Evolutionary conservation across 305 asterid genomes (phyloP), one percentile per base, ranked within the genome.

Genomic region (Striga hermonthica): DNA sequence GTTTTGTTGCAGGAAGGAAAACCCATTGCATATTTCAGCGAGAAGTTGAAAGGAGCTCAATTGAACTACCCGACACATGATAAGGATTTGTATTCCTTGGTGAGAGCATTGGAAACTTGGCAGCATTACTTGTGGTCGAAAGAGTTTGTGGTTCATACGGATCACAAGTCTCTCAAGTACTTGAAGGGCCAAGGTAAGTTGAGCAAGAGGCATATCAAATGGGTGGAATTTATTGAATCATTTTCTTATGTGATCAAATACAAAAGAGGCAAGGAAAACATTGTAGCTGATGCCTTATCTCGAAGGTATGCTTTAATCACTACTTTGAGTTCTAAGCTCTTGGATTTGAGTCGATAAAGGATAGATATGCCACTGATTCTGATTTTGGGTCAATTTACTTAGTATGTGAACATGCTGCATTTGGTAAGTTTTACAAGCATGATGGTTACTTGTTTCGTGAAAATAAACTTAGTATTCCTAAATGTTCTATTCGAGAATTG

Each of bases 391-490:
- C 56, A 6, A 49, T 49, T 12, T 49, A 12, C 15, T 4, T 49
- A 14, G 16, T 35, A 12, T 59, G 64, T 58, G 48, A 58, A n/a
- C 64, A 58, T 58, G 48, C 48, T 58, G 48, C 31, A 41, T 41
- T 41, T 41, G 47, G 10, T 41, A 41, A 41, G 47, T 41, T 41
- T 41, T 41, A 41, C 10, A 41, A 6, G 47, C 47, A 41, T 41
- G 47, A 41, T 6, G 47, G 47, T 41, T 41, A 41, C 10, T 41
- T 41, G 47, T 41, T 41, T 41, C 47, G 47, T 6, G 47, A 41
- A 5, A 6, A 7, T 41, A 41, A 41, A 2, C 10, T 41, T 7
- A 3, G 47, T 10, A 5, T 3, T 41, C 47, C 47, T 41, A 41
- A 41, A 10, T 41, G 47, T 41, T 41, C 9, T 6, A 41, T 41